Evolutionary conservation across 225 moss, liverwort and hornwort species (phyloP), one percentile per base, ranked within the genome.

Genomic region (Ulota crispa): DNA sequence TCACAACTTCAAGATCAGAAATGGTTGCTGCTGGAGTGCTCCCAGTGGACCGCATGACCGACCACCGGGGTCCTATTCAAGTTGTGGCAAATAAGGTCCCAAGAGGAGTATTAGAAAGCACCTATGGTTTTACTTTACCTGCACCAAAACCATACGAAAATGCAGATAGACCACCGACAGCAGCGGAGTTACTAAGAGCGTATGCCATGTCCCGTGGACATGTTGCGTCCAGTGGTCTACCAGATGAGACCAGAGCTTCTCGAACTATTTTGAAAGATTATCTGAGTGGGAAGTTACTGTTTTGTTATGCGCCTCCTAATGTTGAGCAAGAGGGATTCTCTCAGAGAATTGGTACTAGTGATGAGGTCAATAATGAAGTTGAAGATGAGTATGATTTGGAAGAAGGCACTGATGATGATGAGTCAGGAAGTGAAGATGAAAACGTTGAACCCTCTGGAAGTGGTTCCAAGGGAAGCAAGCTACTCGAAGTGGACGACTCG

Each of bases 21-120:
- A 99, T 99, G 99, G 96, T 99, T 63, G 95, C 99, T 42, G 92
- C 94, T 71, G 99, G 99, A 30, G 96, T 99, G 70, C 89, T 99
- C 68, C 94, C 96, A 11, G 92, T 99, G 52, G 99, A 99, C 83
- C 94, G 95, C 41, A 77, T 99, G 88, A 99, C 93, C 27, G 99
- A 96, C 72, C 94, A 99, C 66, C 88, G 99, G 67, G 99, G 99
- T 70, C 99, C 99, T 32, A 91, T 99, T 74, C 93, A 99, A 85
- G 91, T 99, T 28, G 96, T 99, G 55, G 94, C 96, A 24, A 88
- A 93, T 64, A 83, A 86, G 77, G 96, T 99, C 3, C 91, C 94
- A 18, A 91, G 89, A 74, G 64, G 82, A 69, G 92, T 89, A 28
- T 74, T 99, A 59, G 91, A 99, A 84, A 81, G 82, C 24, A 84